Evolutionary conservation across 2,329 filamentous ascomycete species (phyloP), one percentile per base, ranked within the genome.

Genomic region (Tolypocladium album): DNA sequence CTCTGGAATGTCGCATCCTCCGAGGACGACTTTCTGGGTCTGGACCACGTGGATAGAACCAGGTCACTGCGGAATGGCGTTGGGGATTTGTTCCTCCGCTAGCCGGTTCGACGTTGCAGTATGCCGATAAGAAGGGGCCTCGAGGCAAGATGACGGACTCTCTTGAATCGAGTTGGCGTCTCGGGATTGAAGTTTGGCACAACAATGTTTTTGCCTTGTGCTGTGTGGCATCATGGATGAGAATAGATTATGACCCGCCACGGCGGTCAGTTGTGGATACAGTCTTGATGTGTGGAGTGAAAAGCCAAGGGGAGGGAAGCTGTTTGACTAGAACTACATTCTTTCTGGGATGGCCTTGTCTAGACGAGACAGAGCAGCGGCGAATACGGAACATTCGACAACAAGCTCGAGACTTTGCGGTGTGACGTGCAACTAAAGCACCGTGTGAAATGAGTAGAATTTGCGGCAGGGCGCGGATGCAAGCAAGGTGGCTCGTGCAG

Each of bases 41-140:
- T 89, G 62, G 86, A 89, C 69, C 86, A 89, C 65, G 74, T 82
- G 55, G 86, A 88, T 73, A 81, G 85, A 67, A 78, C 83, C 58
- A 78, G 84, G 65, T 73, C 78, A 24, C 66, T 82, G 64, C 78
- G 84, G 61, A 87, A 86, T 67, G 85, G 84, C 55, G 79, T 77
- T 63, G 81, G 81, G 52, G 85, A 88, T 68, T 76, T 88, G 68
- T 87, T 87, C 74, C 80, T 87, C 64, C 72, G 72, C 69, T 76
- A 71, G 73, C 63, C 4, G 42, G 31, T 20, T 17, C 36, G 52
- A 27, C 22, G 9, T 27, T 27, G 55, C 15, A 36, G 20, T 22
- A 22, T 59, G 58, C 43, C 55, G 55, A 56, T 43, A 58, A 50
- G 50, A 20, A 31, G 22, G 31, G 31, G 55, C 6, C 34, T 50